Evolutionary conservation across 1,139 yeast genomes (phyloP), one percentile per base, ranked within the genome.

Genomic region (Dujonia santamariae): DNA sequence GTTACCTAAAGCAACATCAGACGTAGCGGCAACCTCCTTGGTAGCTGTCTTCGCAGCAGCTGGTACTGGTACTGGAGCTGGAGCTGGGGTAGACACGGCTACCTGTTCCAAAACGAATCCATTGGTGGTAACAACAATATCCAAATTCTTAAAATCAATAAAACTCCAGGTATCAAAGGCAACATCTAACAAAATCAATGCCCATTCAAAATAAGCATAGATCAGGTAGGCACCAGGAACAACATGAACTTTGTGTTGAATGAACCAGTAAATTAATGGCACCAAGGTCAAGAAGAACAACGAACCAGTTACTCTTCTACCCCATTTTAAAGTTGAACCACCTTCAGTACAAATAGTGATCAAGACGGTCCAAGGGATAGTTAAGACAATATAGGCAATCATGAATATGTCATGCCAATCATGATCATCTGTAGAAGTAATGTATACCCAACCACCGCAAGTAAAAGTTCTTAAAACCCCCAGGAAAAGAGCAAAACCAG

Each of bases 371-470:
- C 97, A 92, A 3, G 98, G 98, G 29, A 90, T 68, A 2, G 97
- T 90, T 47, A 92, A 70, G 1, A 88, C 75, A 42, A 92, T 83
- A 61, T 92, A 92, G 24, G 83, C 57, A 45, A 92, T 87, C 98
- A 92, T 92, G 57, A 90, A 90, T 35, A 92, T 79, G 52, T 92
- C 97, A 56, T 92, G 98, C 68, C 84, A 82, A 60, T 90, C 96
- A 51, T 90, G 98, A 55, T 92, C 96, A 56, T 92, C 98, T 1
- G 97, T 87, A 7, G 96, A 85, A 2, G 98, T 92, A 45, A 92
- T 84, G 53, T 92, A 92, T 12, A 94, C 96, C 97, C 97, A 92
- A 9, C 97, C 97, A 48, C 98, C 98, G 52, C 98, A 92, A 1
- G 96, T 83, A 38, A 92, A 75, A 0, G 98, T 92, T 59, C 98